These are phyloP conservation scores for Isatis tinctoria DNA, from an alignment of 345 rosid species.

Conservation along the genomic window DNA sequence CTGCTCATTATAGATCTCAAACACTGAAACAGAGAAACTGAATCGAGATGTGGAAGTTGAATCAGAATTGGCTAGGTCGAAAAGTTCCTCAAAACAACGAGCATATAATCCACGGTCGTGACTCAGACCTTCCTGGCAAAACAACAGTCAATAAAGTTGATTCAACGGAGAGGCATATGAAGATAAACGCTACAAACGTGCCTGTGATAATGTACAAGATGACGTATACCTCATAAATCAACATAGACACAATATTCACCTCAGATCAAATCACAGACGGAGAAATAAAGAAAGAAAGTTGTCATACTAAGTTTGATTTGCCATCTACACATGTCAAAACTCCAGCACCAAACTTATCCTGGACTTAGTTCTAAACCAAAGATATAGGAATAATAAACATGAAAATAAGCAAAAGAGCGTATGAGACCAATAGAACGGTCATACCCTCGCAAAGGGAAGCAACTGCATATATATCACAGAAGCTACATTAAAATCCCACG, in stretches of 20 bases:
- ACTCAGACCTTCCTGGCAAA: constrained; percentile 80
- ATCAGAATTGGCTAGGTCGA: constrained; percentile 89
- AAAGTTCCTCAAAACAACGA: constrained; percentile 94
- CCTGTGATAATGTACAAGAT: neutral
- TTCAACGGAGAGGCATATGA: constrained; percentile 5
- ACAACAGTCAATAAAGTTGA: constrained; percentile 22
- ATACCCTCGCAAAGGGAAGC: neutral
- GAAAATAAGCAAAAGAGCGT: neutral
- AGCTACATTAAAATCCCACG: neutral
- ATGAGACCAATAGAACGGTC: neutral
- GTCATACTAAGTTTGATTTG: neutral
- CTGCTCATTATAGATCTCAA: constrained; percentile 93
- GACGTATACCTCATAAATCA: neutral
- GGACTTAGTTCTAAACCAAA: neutral
- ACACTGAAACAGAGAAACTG: constrained; percentile 69
- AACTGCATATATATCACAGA: neutral
- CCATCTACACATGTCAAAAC: neutral
- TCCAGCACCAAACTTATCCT: neutral
- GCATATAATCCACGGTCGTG: constrained; percentile 96
- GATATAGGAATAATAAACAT: neutral
- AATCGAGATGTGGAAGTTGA: constrained; percentile 70
- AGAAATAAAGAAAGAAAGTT: neutral
- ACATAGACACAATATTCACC: neutral
- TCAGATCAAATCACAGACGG: neutral
- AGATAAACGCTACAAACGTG: neutral